Base-by-base conservation (phyloP, 768 basidiomycete genomes). In the Tremella mesenterica region DNA sequence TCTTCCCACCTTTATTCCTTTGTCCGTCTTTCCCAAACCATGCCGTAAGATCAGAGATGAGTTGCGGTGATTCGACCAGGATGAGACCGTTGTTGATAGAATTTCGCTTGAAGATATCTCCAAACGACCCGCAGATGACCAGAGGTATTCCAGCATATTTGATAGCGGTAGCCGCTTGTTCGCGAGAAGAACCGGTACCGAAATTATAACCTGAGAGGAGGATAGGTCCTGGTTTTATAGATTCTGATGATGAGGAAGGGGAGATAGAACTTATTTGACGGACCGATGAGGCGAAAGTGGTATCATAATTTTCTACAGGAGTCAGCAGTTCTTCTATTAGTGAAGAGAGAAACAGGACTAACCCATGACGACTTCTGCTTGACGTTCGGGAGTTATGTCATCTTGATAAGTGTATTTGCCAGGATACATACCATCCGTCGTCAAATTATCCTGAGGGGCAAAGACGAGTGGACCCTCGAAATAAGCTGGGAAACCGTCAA, bases 331-430 rank as follows among this genome's bases (percentile, higher is more conserved):
- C 20, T n/a, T n/a, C n/a, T n/a, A n/a, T n/a, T n/a, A n/a, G n/a
- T n/a, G n/a, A n/a, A n/a, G n/a, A 28, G 34, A 55, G 33, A 29
- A 43, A 2, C n/a, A 23, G 13, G 27, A 62, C 68, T 53, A 48
- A 72, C 71, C 71, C 92, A 97, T 96, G 34, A 96, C 93, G 20
- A 97, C 86, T 65, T 95, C 82, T 1, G 90, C 92, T 73, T 97
- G 95, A 26, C 84, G 81, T 57, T 84, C 85, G 30, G 90, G 88
- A 1, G 93, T 96, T 72, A 99, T 95, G 67, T 96, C 95, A 71
- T 99, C 95, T 74, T 95, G 91, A 74, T 99, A 99, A 5, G 93
- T 99, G 74, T 95, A 97, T 74, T 95, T 97, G 18, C 93, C 93
- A 0, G 95, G 95, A 76, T 99, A 99, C 65, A 99, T 89, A 0